A percentile compares a stretch with the other conserved stretches of the same genome.
These are phyloP conservation scores for Cladosporium sp. DNA, from an alignment of 2,329 filamentous ascomycete genomes.

Conservation along the genomic window DNA sequence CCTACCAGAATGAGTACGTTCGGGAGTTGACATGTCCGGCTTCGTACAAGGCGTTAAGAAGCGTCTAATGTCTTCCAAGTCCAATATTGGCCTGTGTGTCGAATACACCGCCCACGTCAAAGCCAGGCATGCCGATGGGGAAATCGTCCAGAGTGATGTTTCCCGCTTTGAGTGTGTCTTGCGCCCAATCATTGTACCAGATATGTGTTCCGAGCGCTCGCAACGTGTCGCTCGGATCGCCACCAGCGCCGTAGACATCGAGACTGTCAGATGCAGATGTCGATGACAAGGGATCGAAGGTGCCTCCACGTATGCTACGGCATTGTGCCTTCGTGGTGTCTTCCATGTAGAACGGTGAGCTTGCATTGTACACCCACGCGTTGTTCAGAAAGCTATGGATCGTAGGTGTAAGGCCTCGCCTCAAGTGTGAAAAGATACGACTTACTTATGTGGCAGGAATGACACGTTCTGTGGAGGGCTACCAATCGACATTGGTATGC, in stretches of 20 bases:
- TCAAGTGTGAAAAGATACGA: neutral
- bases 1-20: conserved; percentile 27
- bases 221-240: conserved; percentile 16
- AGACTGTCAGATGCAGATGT: neutral
- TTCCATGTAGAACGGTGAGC: conserved; percentile 14
- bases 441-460: conserved; percentile 7
- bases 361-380: conserved; percentile 20
- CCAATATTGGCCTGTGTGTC: conserved; percentile 19
- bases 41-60: conserved; percentile 19
- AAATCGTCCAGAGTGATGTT: conserved; percentile 13
- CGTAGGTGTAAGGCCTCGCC: neutral
- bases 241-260: conserved; percentile 14
- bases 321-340: conserved; percentile 12
- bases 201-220: conserved; percentile 13
- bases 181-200: conserved; percentile 17
- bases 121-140: conserved; percentile 19
- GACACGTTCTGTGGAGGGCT: conserved; percentile 13
- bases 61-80: conserved; percentile 26
- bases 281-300: conserved; percentile 15
- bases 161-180: conserved; percentile 11
- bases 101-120: conserved; percentile 12
- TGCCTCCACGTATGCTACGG: conserved; percentile 16
- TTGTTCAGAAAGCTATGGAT: conserved; percentile 13
- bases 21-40: conserved; percentile 22
- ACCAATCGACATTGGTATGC: conserved; percentile 7